These are phyloP conservation scores for Daldinia caldariorum DNA, from an alignment of 495 filamentous ascomycete species.

Conservation along the genomic window DNA sequence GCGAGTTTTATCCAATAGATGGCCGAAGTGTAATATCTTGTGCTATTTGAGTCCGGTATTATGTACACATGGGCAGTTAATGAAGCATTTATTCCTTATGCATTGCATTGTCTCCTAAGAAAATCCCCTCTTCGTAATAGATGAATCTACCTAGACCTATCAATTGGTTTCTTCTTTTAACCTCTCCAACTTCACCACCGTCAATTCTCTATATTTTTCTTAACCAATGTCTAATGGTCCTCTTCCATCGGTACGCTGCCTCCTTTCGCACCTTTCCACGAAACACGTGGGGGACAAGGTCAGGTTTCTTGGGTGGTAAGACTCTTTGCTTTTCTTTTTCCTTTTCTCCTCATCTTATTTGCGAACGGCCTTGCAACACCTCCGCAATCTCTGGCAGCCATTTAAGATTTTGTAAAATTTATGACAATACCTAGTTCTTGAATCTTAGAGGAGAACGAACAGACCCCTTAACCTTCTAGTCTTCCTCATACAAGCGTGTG, in stretches of 20 bases:
- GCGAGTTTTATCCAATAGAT: slow-evolving; percentile 8
- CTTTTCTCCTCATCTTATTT: slow-evolving; percentile 46
- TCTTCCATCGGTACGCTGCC: slow-evolving; percentile 70
- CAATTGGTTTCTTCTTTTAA: slow-evolving; percentile 1
- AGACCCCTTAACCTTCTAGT: slow-evolving; percentile 1
- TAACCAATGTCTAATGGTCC: slow-evolving; percentile 65
- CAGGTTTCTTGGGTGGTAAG: slow-evolving; percentile 92
- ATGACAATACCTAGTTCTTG: neutral
- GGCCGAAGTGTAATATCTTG: slow-evolving; percentile 7
- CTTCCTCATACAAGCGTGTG: slow-evolving; percentile 21
- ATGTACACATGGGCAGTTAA: no score
- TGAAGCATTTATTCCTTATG: neutral
- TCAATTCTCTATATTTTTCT: neutral
- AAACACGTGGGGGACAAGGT: slow-evolving; percentile 74
- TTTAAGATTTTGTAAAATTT: neutral
- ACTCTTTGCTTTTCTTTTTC: slow-evolving; percentile 21
- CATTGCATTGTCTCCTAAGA: neutral
- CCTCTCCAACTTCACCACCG: neutral
- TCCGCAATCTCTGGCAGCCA: slow-evolving; percentile 2
- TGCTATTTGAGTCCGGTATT: neutral
- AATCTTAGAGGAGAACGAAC: slow-evolving; percentile 2
- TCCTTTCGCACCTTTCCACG: slow-evolving; percentile 70
- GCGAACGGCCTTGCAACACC: neutral
- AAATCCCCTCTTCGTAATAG: neutral
- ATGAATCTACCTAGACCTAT: neutral